phyloP scores from a whole-genome alignment of 768 basidiomycete genomes.

The Amanita pallidorosea region DNA sequence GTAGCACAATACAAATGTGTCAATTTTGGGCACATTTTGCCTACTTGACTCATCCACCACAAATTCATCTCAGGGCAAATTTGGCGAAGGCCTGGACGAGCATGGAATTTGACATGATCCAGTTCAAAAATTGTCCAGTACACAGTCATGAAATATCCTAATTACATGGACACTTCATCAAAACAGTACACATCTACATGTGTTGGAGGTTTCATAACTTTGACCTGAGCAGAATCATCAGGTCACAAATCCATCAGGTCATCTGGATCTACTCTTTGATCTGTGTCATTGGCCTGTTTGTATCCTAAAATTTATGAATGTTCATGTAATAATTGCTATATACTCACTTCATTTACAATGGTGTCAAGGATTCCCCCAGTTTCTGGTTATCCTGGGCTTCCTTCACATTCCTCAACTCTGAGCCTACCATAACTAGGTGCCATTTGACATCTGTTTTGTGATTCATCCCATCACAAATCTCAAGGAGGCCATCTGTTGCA shows the following conservation, averaged over 20 bases:
- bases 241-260: background rate
- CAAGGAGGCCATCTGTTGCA: background rate
- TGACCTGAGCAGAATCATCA: background rate
- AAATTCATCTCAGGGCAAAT: no score
- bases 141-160: no score
- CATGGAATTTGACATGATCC: no score
- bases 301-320: background rate
- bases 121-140: no score
- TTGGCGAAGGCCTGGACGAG: no score
- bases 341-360: background rate
- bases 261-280: background rate
- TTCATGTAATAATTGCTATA: background rate
- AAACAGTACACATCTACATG: background rate
- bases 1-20: no score
- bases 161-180: background rate
- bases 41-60: no score
- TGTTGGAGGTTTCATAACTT: background rate
- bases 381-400: conserved; percentile 1
- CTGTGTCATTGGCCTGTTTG: background rate
- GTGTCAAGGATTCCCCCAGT: background rate
- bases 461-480: conserved; percentile 5
- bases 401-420: conserved; percentile 1
- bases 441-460: conserved; percentile 1
- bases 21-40: no score
- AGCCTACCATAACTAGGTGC: conserved; percentile 5